Base-by-base conservation (phyloP, 768 basidiomycete species). In the Neoboletus magnificus region DNA sequence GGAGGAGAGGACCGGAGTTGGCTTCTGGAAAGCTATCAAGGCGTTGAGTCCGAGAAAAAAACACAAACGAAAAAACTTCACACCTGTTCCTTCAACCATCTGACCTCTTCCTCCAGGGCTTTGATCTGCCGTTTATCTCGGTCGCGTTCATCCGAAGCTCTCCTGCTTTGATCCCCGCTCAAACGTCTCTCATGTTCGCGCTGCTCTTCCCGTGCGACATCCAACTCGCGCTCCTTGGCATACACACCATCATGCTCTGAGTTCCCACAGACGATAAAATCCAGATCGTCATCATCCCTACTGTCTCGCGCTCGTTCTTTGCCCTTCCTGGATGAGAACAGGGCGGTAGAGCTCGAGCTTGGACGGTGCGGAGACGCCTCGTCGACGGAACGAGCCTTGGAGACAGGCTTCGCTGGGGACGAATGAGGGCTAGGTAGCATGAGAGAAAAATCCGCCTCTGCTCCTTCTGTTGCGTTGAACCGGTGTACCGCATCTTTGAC, bases 91-190 rank as follows among this genome's bases (percentile, higher is more conserved):
- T 77, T 83, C 54, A 89, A 71, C 41, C 75, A 64, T 41, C 70
- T 71, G 37, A 90, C 82, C 64, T 92, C 90, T 46, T 80, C 79
- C 62, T 91, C 87, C 5, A 92, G 75, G 54, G 74, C 71, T 58
- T 71, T 75, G 30, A 91, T 90, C 48, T 79, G 77, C 52, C 79
- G 82, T 64, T 87, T 86, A 62, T 90, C 86, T 27, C 69, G 69
- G 16, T 74, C 74, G 30, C 77, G 76, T 59, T 84, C 86, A 23
- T 72, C 69, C 30, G 62, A 57, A 32, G 59, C 60, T 8, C 59
- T 50, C 23, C 57, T 65, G 37, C 52, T 57, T 42, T 73, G 75
- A 23, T 77, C 76, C 16, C 66, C 67, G 50, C 77, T 75, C 61
- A 68, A 69, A 44, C 72, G 70, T 43, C 66, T 67, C 65, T 80